Conservation (phyloP, 345 rosid genomes). For the Adansonia digitata region DNA sequence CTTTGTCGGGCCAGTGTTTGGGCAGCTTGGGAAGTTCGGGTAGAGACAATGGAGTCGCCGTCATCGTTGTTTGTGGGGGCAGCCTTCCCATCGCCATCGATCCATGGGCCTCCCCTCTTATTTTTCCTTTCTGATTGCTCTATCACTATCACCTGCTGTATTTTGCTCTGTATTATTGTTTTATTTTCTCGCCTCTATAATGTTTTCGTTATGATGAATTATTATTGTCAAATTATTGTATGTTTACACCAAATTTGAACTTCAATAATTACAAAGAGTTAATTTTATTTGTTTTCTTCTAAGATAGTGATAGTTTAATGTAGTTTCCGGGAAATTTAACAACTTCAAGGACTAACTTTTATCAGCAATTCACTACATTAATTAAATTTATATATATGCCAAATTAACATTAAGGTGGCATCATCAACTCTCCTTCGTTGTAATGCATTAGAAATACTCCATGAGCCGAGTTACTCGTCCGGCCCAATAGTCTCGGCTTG, state of each 20-base stretch:
- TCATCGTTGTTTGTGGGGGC: slow-evolving; percentile 20
- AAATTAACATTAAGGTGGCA: no score
- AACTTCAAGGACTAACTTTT: background rate
- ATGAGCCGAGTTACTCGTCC: no score
- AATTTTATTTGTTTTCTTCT: background rate
- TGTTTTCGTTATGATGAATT: background rate
- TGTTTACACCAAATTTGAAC: background rate
- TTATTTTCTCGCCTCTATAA: no score
- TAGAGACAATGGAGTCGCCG: slow-evolving; percentile 27
- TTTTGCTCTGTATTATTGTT: background rate
- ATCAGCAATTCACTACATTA: background rate
- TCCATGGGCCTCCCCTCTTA: slow-evolving; percentile 19
- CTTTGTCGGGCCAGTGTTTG: background rate
- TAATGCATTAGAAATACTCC: no score
- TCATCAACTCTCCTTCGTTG: no score
- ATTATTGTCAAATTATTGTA: background rate
- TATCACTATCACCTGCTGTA: background rate
- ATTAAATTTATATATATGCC: no score
- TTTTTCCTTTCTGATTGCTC: background rate
- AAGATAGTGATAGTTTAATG: background rate
- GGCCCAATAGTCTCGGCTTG: no score
- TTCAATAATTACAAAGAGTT: background rate
- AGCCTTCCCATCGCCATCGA: slow-evolving; percentile 27
- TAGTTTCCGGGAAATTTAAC: background rate
- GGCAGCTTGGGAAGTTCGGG: slow-evolving; percentile 9